Conservation (phyloP, 306 rosid species). For the Alnus glutinosa region DNA sequence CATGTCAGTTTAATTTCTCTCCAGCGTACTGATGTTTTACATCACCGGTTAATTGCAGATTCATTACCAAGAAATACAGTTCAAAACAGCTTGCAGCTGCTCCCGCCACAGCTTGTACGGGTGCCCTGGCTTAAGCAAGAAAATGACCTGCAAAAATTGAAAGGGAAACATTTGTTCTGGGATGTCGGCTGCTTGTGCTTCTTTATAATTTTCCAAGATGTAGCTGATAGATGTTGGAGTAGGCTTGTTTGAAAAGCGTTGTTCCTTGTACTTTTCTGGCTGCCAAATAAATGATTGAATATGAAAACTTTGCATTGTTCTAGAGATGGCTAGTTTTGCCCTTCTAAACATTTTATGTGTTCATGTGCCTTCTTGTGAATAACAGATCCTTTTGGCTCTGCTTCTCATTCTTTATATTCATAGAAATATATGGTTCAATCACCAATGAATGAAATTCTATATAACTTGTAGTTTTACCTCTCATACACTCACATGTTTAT, state of each 20-base stretch:
- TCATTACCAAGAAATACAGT: conserved; percentile 83
- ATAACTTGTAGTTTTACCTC: not conserved
- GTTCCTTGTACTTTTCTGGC: conserved; percentile 33
- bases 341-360: not conserved
- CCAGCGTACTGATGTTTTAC: not conserved
- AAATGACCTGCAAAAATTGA: conserved; percentile 11
- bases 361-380: not conserved
- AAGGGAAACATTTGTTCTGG: conserved; percentile 20
- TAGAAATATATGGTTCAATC: not conserved
- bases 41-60: conserved; percentile 49
- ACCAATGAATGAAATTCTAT: not conserved
- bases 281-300: conserved; percentile 42
- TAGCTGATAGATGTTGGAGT: conserved; percentile 26
- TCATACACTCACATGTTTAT: too few relatives aligned
- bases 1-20: not conserved
- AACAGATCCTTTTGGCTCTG: conserved; percentile 1
- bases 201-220: conserved; percentile 14
- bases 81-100: conserved; percentile 60
- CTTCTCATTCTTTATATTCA: not conserved
- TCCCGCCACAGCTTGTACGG: conserved; percentile 76
- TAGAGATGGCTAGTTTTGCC: conserved; percentile 19
- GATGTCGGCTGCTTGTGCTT: conserved; percentile 30
- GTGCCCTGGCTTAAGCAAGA: conserved; percentile 67
- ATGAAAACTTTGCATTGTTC: conserved; percentile 31
- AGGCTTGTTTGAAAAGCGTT: conserved; percentile 19